Evolutionary conservation across 2,329 filamentous ascomycete species (phyloP), one percentile per base, ranked within the genome.

Genomic region (Cryphonectria nitschkei): DNA sequence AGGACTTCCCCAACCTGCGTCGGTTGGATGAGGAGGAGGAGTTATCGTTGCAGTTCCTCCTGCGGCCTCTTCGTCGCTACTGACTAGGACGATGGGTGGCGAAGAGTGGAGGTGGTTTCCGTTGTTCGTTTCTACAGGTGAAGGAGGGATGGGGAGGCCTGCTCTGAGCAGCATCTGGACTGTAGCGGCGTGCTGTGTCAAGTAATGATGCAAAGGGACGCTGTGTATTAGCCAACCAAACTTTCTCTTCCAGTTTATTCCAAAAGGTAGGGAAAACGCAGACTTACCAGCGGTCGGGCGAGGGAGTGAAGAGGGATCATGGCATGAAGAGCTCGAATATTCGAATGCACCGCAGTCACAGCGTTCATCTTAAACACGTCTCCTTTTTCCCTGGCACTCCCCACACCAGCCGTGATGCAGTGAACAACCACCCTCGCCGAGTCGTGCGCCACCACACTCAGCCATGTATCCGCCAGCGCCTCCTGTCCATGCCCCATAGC

Each of bases 281-380:
- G 46, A 66, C 64, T 61, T 64, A 74, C 73, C 29, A 73, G 52
- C 3, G 70, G 65, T 41, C 58, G 65, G 2, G 70, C 72, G 7
- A 73, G 64, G 16, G 70, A 54, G 50, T 71, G 67, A 9, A 74
- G 43, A 5, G 73, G 70, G 8, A 65, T 68, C 74, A 74, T 74
- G 41, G 29, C 66, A 50, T 67, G 67, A 14, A 75, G 69, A n/a
- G 71, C 72, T 43, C 41, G 37, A 32, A 74, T 65, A 32, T 73
- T 73, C 5, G 68, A 52, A 6, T 70, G 68, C 7, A 75, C 41
- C 16, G 62, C 67, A 2, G 68, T 39, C 5, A 68, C 50, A 22
- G 68, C 68, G 14, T 70, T 71, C 26, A 58, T 34, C n/a, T 62
- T 43, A 9, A 67, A 56, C 34, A 46, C 39, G 22, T 37, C 61